These are phyloP conservation scores for Margaritispora aquatica DNA, from an alignment of 495 filamentous ascomycete genomes.

Conservation along the genomic window DNA sequence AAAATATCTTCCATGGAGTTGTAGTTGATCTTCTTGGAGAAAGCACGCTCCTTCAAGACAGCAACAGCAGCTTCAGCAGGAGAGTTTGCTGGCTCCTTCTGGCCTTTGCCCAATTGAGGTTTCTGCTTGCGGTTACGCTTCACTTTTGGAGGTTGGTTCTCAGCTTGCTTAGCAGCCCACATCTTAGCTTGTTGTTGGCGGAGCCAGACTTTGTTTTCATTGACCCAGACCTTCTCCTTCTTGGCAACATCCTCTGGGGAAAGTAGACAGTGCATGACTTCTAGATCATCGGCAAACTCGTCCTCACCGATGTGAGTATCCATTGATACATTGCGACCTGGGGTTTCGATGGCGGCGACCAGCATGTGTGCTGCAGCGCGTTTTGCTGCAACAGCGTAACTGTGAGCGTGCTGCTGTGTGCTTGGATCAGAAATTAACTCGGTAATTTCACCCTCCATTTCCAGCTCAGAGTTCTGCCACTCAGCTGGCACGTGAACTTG, in stretches of 20 bases:
- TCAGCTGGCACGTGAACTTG: conserved; percentile 31
- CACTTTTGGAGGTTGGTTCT: conserved; percentile 43
- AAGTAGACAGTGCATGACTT: conserved; percentile 74
- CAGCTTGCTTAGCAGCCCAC: conserved; percentile 56
- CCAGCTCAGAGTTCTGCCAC: conserved; percentile 42
- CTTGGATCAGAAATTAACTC: conserved; percentile 40
- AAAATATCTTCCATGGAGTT: conserved; percentile 56
- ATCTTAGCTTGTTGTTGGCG: conserved; percentile 73
- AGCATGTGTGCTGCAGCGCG: conserved; percentile 31
- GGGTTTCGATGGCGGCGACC: conserved; percentile 23
- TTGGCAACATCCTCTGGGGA: conserved; percentile 59
- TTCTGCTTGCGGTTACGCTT: conserved; percentile 44
- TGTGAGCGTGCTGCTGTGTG: conserved; percentile 37
- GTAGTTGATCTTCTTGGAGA: conserved; percentile 82
- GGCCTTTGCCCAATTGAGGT: conserved; percentile 51
- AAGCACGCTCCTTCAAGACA: conserved; percentile 62
- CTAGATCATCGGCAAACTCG: conserved; percentile 83
- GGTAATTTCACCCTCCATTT: conserved; percentile 43
- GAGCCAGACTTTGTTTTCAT: conserved; percentile 85
- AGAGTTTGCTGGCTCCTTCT: conserved; percentile 45
- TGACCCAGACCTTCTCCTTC: conserved; percentile 90
- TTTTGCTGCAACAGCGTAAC: conserved; percentile 35
- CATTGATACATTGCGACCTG: conserved; percentile 31
- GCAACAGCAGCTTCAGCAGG: conserved; percentile 69
- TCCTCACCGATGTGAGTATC: conserved; percentile 57